These are phyloP conservation scores for Entomophthora muscae DNA, from an alignment of 371 early-diverging fungal genomes.

Conservation along the genomic window DNA sequence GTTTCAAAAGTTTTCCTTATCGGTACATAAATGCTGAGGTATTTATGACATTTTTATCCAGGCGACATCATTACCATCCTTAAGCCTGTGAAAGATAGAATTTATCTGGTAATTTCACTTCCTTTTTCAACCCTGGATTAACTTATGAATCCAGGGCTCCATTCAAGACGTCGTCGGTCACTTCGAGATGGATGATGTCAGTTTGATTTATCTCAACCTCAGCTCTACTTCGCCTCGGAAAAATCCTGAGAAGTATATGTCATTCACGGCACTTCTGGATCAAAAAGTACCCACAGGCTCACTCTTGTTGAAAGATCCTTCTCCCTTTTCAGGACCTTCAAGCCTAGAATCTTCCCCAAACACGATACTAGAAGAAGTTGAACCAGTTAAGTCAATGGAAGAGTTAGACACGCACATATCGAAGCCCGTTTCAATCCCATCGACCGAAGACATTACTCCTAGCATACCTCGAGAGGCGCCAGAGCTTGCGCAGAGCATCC, in stretches of 20 bases:
- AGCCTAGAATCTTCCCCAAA: background rate
- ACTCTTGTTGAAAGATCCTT: background rate
- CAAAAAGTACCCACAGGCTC: background rate
- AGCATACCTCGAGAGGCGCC: too few relatives aligned
- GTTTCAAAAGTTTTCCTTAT: background rate
- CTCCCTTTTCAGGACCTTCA: background rate
- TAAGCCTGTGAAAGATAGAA: constrained; percentile 4
- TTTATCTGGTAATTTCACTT: constrained; percentile 8
- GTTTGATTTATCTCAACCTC: constrained; percentile 8
- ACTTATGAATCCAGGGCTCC: background rate
- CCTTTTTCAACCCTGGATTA: background rate
- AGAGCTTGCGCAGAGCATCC: too few relatives aligned
- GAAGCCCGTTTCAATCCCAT: too few relatives aligned
- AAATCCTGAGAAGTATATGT: constrained; percentile 4
- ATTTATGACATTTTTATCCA: background rate
- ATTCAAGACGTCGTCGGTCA: constrained; percentile 5
- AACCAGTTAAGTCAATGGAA: background rate
- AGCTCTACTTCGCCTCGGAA: constrained; percentile 3
- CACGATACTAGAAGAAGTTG: background rate
- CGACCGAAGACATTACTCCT: too few relatives aligned
- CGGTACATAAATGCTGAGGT: background rate
- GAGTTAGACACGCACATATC: background rate
- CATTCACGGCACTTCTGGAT: constrained; percentile 4
- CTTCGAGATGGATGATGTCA: constrained; percentile 6
- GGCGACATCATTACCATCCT: constrained; percentile 9